These are phyloP conservation scores for Thinopyrum elongatum DNA, from an alignment of 176 grass and related monocot genomes.

Conservation along the genomic window DNA sequence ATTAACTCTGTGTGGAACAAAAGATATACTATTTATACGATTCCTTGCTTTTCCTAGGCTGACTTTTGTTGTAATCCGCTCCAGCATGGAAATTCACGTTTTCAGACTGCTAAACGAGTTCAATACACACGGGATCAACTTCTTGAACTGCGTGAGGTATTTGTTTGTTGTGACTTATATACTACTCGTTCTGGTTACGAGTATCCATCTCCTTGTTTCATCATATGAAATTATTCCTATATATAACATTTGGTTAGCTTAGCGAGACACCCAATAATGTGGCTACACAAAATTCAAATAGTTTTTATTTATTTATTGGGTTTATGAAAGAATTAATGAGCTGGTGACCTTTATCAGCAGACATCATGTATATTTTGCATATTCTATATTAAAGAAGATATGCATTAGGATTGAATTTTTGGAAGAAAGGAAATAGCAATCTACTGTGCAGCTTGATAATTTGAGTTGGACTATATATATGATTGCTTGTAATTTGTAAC, in stretches of 20 bases:
- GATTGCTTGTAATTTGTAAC: no score
- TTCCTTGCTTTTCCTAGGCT: neutral
- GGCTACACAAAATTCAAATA: neutral
- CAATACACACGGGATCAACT: constrained; percentile 64
- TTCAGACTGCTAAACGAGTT: constrained; percentile 38
- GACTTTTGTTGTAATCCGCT: neutral
- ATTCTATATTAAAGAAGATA: no score
- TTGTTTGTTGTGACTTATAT: neutral
- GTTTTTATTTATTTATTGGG: neutral
- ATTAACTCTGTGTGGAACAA: neutral
- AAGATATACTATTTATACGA: no score
- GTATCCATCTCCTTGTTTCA: neutral
- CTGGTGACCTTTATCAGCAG: no score
- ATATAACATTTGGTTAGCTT: neutral
- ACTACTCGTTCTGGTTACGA: neutral
- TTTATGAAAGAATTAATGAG: neutral
- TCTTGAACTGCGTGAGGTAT: constrained; percentile 51
- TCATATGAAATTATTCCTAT: neutral
- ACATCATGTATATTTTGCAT: no score
- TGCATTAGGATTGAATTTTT: no score
- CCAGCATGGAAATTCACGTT: constrained; percentile 41
- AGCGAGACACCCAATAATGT: neutral
- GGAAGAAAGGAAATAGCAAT: no score
- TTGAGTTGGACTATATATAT: no score
- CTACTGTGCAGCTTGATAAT: no score